A percentile compares a stretch with the other conserved stretches of the same genome.
Evolutionary conservation across 371 early-diverging fungal genomes (phyloP).

Genomic region (Mucor indicus): DNA sequence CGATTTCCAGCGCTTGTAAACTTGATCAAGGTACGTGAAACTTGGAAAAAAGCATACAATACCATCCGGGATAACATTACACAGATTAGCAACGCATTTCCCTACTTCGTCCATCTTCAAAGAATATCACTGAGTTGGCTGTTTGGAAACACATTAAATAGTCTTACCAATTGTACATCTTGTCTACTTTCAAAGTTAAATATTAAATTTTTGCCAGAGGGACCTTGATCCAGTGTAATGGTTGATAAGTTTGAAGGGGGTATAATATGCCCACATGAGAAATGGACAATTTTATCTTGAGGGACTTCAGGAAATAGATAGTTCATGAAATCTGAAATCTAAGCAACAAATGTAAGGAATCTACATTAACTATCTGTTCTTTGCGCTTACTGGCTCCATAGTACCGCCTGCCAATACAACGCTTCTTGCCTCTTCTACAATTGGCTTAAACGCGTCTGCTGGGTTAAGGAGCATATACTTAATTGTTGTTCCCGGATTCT

Average conservation of each 20-base stretch:
- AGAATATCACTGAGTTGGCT: background rate
- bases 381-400: conserved; percentile 81
- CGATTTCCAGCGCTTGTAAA: conserved; percentile 55
- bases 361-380: background rate
- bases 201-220: conserved; percentile 59
- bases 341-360: background rate
- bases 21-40: conserved; percentile 79
- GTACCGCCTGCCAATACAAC: conserved; percentile 96
- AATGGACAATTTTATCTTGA: conserved; percentile 46
- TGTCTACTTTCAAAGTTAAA: conserved; percentile 71
- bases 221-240: conserved; percentile 61
- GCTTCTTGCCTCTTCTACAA: conserved; percentile 79
- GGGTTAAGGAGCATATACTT: conserved; percentile 86
- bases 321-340: conserved; percentile 45
- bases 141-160: background rate
- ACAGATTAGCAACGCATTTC: conserved; percentile 67
- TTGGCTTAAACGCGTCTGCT: conserved; percentile 73
- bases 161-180: conserved; percentile 46
- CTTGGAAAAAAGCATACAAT: conserved; percentile 94
- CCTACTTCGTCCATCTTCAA: conserved; percentile 72
- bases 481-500: conserved; percentile 31
- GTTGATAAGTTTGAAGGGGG: conserved; percentile 66
- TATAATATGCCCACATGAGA: conserved; percentile 81
- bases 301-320: conserved; percentile 54
- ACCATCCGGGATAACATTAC: conserved; percentile 88